Evolutionary conservation across 768 basidiomycete species (phyloP).

Genomic region (Dictyophora rubrovolvata): DNA sequence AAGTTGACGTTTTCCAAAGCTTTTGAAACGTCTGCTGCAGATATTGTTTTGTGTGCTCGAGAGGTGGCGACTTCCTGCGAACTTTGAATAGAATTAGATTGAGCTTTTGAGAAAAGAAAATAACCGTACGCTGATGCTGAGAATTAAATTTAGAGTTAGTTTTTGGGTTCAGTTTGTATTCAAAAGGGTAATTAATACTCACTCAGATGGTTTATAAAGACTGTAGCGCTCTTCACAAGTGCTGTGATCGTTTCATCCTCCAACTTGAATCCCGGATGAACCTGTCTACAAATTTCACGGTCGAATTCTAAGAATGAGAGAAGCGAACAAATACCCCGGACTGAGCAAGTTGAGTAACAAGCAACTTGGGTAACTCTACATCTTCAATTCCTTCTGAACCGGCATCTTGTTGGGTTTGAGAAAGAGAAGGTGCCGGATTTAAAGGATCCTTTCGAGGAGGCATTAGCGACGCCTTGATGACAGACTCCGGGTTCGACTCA

Average conservation of each 20-base stretch:
- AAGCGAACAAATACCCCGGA: slow-evolving; percentile 47
- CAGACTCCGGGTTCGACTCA: not conserved
- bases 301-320: not conserved
- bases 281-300: not conserved
- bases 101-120: not conserved
- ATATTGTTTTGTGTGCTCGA: slow-evolving; percentile 80
- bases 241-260: slow-evolving; percentile 85
- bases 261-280: slow-evolving; percentile 60
- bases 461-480: slow-evolving; percentile 1
- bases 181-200: slow-evolving; percentile 20
- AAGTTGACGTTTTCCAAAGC: slow-evolving; percentile 75
- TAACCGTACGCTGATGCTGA: slow-evolving; percentile 36
- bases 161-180: not conserved
- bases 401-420: slow-evolving; percentile 70
- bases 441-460: slow-evolving; percentile 54
- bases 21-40: slow-evolving; percentile 82
- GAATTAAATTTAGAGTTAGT: slow-evolving; percentile 5
- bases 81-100: slow-evolving; percentile 26
- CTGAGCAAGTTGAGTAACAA: slow-evolving; percentile 80
- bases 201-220: slow-evolving; percentile 94
- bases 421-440: slow-evolving; percentile 39
- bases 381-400: slow-evolving; percentile 82
- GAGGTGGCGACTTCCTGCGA: slow-evolving; percentile 83
- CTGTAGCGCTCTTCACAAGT: slow-evolving; percentile 79
- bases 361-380: slow-evolving; percentile 75